Percentiles rank a stretch among this genome's conserved stretches.
Conservation (phyloP, 2,329 filamentous ascomycete species). For the Apiospora malaysiana region DNA sequence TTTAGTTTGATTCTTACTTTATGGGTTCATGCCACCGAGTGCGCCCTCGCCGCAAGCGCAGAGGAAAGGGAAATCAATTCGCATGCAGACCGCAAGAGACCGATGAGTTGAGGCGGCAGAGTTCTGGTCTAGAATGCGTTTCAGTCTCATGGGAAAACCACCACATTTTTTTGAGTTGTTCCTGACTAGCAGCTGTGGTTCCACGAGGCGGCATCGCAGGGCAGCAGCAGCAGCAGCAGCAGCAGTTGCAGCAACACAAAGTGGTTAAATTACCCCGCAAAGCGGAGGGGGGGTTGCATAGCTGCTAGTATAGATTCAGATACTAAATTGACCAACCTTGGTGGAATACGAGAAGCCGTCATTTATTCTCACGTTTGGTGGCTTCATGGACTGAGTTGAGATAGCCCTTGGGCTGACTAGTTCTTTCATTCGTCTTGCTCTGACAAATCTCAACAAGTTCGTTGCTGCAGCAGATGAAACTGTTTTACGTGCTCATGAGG, state of each 20-base stretch:
- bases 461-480: neutral
- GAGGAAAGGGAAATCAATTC: neutral
- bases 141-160: neutral
- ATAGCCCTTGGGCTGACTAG: neutral
- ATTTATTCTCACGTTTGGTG: too few species aligned
- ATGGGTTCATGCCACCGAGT: constrained; percentile 9
- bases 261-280: constrained; percentile 7
- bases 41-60: constrained; percentile 7
- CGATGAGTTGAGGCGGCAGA: constrained; percentile 11
- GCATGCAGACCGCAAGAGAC: neutral
- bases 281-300: neutral
- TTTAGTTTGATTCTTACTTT: constrained; percentile 15
- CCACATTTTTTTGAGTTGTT: neutral
- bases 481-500: neutral
- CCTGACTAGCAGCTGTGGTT: neutral
- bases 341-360: constrained; percentile 2
- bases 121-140: neutral
- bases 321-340: too few species aligned
- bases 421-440: neutral
- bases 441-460: neutral
- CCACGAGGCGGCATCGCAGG: neutral
- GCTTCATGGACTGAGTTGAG: neutral
- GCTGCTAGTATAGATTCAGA: too few species aligned
- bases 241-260: too few species aligned
- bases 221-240: neutral